phyloP scores from a whole-genome alignment of 805 yeast genomes.

The Candida verbasci region DNA sequence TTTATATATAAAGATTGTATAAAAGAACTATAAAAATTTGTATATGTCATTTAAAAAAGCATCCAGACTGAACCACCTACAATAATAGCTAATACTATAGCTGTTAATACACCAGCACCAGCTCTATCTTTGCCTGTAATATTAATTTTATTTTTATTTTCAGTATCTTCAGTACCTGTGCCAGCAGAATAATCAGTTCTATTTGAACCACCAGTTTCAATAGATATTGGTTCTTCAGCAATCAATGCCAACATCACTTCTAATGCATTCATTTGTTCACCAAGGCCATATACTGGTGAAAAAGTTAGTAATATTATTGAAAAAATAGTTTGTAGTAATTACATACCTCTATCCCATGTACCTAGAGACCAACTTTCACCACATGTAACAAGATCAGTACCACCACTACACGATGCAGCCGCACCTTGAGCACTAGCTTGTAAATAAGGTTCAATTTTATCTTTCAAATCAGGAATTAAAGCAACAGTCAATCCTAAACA shows the following conservation, averaged over 20 bases:
- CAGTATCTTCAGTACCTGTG: conserved; percentile 27
- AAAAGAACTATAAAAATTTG: no score
- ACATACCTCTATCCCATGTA: conserved; percentile 66
- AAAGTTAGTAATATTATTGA: no score
- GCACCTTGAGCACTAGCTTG: conserved; percentile 63
- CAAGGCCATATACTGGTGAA: conserved; percentile 72
- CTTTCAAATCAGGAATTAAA: conserved; percentile 47
- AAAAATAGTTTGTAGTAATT: no score
- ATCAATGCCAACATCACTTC: conserved; percentile 49
- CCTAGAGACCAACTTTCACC: conserved; percentile 64
- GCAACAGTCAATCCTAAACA: conserved; percentile 55
- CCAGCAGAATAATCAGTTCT: conserved; percentile 34
- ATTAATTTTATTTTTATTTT: conserved; percentile 38
- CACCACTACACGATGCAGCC: conserved; percentile 77
- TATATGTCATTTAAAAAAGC: conserved; percentile 36
- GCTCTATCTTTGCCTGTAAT: conserved; percentile 68
- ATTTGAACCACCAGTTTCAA: conserved; percentile 33
- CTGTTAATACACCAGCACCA: conserved; percentile 89
- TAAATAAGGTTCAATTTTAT: conserved; percentile 37
- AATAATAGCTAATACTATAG: conserved; percentile 57
- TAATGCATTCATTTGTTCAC: conserved; percentile 79
- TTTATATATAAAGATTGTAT: no score
- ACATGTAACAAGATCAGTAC: conserved; percentile 81
- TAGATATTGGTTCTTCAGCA: conserved; percentile 28
- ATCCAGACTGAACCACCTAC: conserved; percentile 78